Percentiles rank a stretch among this genome's conserved stretches.
Evolutionary conservation across 2,329 filamentous ascomycete genomes (phyloP).

Genomic region (Canariomyces notabilis): DNA sequence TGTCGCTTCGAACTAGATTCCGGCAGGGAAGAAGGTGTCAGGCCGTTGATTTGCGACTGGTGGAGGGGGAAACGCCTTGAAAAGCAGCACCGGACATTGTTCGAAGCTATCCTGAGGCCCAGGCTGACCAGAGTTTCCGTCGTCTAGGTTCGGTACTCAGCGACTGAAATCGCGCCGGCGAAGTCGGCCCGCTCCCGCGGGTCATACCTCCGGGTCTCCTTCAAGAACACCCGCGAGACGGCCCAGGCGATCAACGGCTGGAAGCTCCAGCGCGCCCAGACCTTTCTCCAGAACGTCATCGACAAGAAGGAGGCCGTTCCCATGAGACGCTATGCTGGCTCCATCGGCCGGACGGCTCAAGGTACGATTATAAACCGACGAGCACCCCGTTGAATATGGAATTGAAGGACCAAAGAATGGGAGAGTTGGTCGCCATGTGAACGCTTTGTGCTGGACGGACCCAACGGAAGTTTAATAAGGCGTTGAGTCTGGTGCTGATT

Average conservation of each 20-base stretch:
- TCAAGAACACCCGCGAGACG: constrained; percentile 99
- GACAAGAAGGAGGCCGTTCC: constrained; percentile 96
- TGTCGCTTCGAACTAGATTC: constrained; percentile 4
- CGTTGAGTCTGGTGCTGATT: constrained; percentile 22
- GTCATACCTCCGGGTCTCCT: constrained; percentile 97
- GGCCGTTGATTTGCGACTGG: constrained; percentile 5
- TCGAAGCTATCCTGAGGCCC: constrained; percentile 5
- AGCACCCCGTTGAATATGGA: neutral
- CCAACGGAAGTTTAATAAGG: constrained; percentile 9
- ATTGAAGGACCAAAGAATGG: neutral
- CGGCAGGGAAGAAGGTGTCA: constrained; percentile 12
- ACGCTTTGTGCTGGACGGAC: neutral
- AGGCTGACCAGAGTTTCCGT: constrained; percentile 19
- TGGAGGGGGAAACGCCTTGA: constrained; percentile 4
- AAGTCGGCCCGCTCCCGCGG: constrained; percentile 98
- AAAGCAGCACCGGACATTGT: constrained; percentile 7
- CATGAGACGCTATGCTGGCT: constrained; percentile 95
- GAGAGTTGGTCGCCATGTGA: neutral
- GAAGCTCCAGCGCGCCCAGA: constrained; percentile 91
- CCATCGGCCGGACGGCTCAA: constrained; percentile 94
- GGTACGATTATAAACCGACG: constrained; percentile 59
- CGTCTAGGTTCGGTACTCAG: constrained; percentile 87
- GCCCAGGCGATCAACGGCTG: constrained; percentile 99
- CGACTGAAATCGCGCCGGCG: constrained; percentile 75
- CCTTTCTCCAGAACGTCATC: constrained; percentile 97